A percentile compares a stretch with the other conserved stretches of the same genome.
Conservation (phyloP, 345 rosid species). For the Noccaea caerulescens region DNA sequence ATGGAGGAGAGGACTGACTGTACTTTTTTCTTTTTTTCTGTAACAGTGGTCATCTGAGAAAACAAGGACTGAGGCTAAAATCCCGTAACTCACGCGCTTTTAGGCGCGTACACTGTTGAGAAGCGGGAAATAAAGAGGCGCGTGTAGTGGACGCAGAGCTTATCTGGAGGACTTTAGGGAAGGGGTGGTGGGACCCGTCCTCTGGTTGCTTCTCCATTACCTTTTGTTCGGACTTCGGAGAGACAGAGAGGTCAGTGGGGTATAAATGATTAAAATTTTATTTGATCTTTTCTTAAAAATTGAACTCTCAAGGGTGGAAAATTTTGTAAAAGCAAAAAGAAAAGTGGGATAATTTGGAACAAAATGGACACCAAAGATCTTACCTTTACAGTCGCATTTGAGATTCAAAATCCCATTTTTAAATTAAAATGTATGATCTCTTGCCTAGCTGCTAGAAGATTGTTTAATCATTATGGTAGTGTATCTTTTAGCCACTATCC, state of each 20-base stretch:
- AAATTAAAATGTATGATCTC: conserved; percentile 8
- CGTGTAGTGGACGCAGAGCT: background rate
- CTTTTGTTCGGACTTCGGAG: conserved; percentile 47
- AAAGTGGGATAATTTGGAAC: conserved; percentile 22
- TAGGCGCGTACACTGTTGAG: conserved; percentile 16
- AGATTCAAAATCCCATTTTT: conserved; percentile 14
- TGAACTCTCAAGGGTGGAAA: conserved; percentile 7
- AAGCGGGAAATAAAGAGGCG: background rate
- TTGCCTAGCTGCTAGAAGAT: conserved; percentile 18
- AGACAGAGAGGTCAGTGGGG: conserved; percentile 48
- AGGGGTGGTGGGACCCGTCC: conserved; percentile 55
- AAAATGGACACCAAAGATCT: conserved; percentile 36
- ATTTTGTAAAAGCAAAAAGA: conserved; percentile 27
- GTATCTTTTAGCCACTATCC: conserved; percentile 2
- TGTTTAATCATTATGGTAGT: conserved; percentile 10
- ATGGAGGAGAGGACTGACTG: conserved; percentile 39
- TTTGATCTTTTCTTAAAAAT: background rate
- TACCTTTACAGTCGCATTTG: conserved; percentile 40
- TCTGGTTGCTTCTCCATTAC: conserved; percentile 44
- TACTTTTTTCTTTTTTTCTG: conserved; percentile 23
- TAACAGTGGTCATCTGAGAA: conserved; percentile 51
- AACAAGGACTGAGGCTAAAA: conserved; percentile 17
- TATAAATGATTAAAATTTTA: conserved; percentile 41
- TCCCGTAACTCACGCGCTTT: conserved; percentile 29
- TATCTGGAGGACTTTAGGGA: too few relatives aligned